These are phyloP conservation scores for Paraurostyla sp. DNA, from an alignment of 73 alveolate genomes.

Conservation along the genomic window DNA sequence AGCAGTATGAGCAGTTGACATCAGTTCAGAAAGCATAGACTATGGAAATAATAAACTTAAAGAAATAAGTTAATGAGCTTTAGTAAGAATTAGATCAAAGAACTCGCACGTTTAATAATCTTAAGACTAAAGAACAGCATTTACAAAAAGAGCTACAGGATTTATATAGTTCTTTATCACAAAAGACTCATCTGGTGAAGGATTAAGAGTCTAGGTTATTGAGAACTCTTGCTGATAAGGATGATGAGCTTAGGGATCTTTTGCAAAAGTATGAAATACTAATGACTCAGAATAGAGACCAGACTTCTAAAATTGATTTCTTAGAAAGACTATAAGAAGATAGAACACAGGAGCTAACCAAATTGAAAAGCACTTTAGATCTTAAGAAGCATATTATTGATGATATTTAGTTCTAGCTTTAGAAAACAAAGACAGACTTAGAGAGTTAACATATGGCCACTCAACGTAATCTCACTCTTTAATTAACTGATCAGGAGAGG, in stretches of 20 bases:
- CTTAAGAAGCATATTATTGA: conserved; percentile 6
- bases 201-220: not conserved
- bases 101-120: not conserved
- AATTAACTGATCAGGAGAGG: not conserved
- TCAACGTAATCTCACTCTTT: not conserved
- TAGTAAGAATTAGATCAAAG: conserved; percentile 18
- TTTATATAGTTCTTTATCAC: not conserved
- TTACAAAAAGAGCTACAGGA: conserved; percentile 26
- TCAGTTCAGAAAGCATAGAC: not conserved
- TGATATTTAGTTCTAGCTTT: not conserved
- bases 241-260: not conserved
- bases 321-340: conserved; percentile 23
- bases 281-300: not conserved
- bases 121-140: not conserved
- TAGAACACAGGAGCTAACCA: not conserved
- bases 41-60: not conserved
- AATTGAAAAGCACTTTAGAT: not conserved
- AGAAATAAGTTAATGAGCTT: not conserved
- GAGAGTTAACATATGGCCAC: conserved; percentile 5
- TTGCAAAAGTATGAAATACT: not conserved
- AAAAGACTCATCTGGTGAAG: not conserved
- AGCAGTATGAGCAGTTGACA: not conserved
- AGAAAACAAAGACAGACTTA: not conserved
- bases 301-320: not conserved
- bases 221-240: conserved; percentile 28